phyloP scores from a whole-genome alignment of 257 asterid species.

The Galeopsis tetrahit region DNA sequence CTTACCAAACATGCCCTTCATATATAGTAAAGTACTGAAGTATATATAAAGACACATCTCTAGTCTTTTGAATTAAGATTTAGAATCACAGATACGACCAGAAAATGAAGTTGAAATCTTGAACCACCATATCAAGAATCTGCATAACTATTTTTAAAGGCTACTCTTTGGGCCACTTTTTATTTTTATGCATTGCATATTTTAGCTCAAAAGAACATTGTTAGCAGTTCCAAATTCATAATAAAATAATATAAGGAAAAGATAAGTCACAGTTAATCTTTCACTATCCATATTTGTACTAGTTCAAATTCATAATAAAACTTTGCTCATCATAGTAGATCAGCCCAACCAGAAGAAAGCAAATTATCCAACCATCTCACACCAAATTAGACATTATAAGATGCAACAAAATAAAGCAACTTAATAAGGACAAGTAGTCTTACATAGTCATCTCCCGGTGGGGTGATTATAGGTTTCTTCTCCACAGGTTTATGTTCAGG shows the following conservation, averaged over 20 bases:
- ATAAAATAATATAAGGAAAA: conserved; percentile 4
- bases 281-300: background rate
- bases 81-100: background rate
- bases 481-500: conserved; percentile 46
- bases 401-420: conserved; percentile 14
- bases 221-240: background rate
- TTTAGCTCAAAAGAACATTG: background rate
- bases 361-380: background rate
- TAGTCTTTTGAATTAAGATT: background rate
- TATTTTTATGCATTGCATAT: background rate
- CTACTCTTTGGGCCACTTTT: background rate
- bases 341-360: background rate
- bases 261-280: background rate
- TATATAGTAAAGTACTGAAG: background rate
- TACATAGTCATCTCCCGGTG: conserved; percentile 46
- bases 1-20: no score
- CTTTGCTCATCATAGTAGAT: background rate
- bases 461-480: conserved; percentile 41
- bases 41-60: background rate
- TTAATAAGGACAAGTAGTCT: conserved; percentile 1
- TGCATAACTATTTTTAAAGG: background rate
- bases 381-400: conserved; percentile 3
- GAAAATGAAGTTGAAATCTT: conserved; percentile 3
- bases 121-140: background rate
- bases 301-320: background rate